Conservation (phyloP, 2,329 filamentous ascomycete species). For the Atkinsonella hypoxylon region DNA sequence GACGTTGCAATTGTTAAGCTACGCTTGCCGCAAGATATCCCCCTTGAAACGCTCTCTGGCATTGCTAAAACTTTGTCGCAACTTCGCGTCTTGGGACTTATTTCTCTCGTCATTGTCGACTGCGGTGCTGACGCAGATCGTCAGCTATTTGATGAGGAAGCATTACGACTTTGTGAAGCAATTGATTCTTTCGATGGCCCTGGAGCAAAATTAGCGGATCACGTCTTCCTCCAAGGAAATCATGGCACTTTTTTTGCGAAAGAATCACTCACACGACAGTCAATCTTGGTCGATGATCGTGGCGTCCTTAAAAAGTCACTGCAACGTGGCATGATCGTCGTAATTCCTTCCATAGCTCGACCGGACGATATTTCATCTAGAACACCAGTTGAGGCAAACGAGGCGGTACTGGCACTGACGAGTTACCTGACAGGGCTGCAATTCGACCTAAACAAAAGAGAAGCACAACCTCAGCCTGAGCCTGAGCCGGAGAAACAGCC, state of each 20-base stretch:
- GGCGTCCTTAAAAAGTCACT: conserved; percentile 21
- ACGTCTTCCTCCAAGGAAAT: conserved; percentile 14
- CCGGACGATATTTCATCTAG: conserved; percentile 27
- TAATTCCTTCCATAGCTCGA: conserved; percentile 30
- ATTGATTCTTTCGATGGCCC: conserved; percentile 58
- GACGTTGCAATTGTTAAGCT: conserved; percentile 81
- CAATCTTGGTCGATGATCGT: conserved; percentile 19
- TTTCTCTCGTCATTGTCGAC: conserved; percentile 74
- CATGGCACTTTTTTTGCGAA: not conserved
- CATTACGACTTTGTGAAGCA: conserved; percentile 60
- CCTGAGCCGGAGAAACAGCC: conserved; percentile 13
- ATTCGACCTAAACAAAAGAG: conserved; percentile 15
- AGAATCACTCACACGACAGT: conserved; percentile 13
- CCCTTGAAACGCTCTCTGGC: conserved; percentile 57
- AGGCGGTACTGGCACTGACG: conserved; percentile 66
- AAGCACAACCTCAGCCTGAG: not conserved
- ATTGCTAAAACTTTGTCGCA: conserved; percentile 77
- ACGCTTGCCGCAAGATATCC: conserved; percentile 57
- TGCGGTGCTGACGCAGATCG: conserved; percentile 35
- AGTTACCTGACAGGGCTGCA: conserved; percentile 62
- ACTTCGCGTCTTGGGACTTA: conserved; percentile 68
- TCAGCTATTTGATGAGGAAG: conserved; percentile 45
- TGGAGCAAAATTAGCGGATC: conserved; percentile 56
- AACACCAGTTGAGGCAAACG: conserved; percentile 33
- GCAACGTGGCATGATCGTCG: conserved; percentile 21